Evolutionary conservation across 495 filamentous ascomycete species (phyloP).

Genomic region (Podospora anserina): DNA sequence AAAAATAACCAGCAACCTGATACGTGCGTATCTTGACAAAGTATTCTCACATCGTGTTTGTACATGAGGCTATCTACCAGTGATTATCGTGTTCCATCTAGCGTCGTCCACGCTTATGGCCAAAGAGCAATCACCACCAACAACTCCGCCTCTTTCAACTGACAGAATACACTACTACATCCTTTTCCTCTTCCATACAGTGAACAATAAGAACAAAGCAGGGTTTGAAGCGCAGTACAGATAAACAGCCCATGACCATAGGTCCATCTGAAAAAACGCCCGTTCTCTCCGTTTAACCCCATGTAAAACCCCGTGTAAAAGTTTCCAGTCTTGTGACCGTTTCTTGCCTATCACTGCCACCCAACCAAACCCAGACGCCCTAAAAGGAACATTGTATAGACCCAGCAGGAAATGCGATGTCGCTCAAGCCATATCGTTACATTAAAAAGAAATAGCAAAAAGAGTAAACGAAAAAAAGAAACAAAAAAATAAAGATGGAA

Average conservation of each 20-base stretch:
- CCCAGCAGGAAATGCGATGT: neutral
- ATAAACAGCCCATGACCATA: neutral
- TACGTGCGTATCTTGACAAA: neutral
- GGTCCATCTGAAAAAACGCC: neutral
- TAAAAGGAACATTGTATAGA: neutral
- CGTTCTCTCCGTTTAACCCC: constrained; percentile 1
- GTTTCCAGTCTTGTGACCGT: neutral
- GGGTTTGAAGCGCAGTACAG: neutral
- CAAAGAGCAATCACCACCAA: neutral
- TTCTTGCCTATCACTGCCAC: neutral
- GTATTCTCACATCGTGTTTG: neutral
- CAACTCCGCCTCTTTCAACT: neutral
- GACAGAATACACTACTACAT: neutral
- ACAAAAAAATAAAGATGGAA: neutral
- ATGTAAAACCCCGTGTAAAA: neutral
- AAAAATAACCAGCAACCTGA: neutral
- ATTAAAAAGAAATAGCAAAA: constrained; percentile 7
- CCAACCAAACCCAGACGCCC: constrained; percentile 8
- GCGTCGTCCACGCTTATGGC: neutral
- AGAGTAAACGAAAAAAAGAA: neutral
- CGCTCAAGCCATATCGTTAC: neutral
- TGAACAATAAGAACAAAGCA: neutral
- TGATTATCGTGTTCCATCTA: neutral
- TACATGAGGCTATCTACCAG: neutral
- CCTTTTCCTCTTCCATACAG: neutral